Evolutionary conservation across 2,329 filamentous ascomycete species (phyloP).

Genomic region (Trichoderma oligosporum): DNA sequence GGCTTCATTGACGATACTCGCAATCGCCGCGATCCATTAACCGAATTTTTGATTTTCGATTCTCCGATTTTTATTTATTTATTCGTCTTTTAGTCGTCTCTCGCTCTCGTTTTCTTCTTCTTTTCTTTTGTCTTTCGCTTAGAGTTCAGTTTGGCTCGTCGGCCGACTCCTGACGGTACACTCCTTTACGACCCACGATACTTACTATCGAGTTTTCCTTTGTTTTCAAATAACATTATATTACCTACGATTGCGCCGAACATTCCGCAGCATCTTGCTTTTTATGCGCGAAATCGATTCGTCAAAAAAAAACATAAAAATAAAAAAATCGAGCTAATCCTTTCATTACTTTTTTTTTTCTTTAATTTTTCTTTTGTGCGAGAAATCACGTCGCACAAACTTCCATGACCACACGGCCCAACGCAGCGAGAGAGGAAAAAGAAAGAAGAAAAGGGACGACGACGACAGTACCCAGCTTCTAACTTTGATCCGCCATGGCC

Average conservation of each 20-base stretch:
- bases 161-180: conserved; percentile 15
- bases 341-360: conserved; percentile 3
- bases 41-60: conserved; percentile 4
- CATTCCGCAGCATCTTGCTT: neutral
- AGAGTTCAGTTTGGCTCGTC: conserved; percentile 12
- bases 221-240: conserved; percentile 6
- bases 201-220: conserved; percentile 1
- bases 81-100: neutral
- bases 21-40: neutral
- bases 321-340: no score
- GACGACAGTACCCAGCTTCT: neutral
- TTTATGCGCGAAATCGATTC: neutral
- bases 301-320: no score
- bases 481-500: conserved; percentile 41
- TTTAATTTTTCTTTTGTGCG: neutral
- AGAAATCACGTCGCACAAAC: neutral
- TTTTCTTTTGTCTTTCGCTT: conserved; percentile 10
- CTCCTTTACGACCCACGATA: conserved; percentile 17
- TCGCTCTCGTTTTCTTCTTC: conserved; percentile 8
- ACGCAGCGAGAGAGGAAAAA: conserved; percentile 11
- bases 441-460: conserved; percentile 6
- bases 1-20: neutral
- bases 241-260: conserved; percentile 7
- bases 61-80: neutral
- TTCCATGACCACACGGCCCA: conserved; percentile 15